A percentile compares a stretch with the other conserved stretches of the same genome.
phyloP scores from a whole-genome alignment of 495 filamentous ascomycete genomes.

The Penicillium longicatenatum region DNA sequence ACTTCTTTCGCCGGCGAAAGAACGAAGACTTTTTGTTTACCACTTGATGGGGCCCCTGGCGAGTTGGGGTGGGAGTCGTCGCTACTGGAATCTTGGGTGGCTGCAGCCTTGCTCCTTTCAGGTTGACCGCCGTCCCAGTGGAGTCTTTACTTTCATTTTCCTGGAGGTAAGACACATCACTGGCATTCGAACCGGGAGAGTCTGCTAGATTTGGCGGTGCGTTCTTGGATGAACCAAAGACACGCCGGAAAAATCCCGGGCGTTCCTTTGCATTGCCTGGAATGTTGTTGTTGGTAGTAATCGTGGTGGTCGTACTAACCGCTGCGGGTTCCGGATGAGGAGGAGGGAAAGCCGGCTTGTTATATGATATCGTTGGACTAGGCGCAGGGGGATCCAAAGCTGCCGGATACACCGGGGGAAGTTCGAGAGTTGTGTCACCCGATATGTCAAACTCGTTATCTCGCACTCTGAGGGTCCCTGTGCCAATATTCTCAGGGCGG shows the following conservation, averaged over 20 bases:
- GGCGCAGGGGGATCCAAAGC: constrained; percentile 49
- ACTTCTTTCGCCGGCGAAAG: constrained; percentile 92
- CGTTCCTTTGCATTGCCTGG: constrained; percentile 57
- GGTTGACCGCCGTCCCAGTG: constrained; percentile 18
- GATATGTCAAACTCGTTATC: constrained; percentile 32
- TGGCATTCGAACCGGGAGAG: constrained; percentile 15
- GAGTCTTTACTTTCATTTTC: constrained; percentile 33
- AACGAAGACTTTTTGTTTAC: constrained; percentile 93
- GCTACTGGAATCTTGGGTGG: constrained; percentile 27
- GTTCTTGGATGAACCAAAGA: constrained; percentile 68
- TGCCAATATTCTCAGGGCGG: constrained; percentile 44
- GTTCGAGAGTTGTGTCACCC: constrained; percentile 34
- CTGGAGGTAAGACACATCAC: constrained; percentile 27
- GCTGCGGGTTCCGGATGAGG: constrained; percentile 27
- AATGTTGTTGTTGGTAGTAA: constrained; percentile 10
- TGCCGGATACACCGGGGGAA: constrained; percentile 31
- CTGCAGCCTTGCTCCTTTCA: constrained; percentile 29
- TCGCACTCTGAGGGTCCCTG: constrained; percentile 33
- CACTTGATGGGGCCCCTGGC: constrained; percentile 50
- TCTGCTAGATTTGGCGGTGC: constrained; percentile 27
- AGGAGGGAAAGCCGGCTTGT: constrained; percentile 46
- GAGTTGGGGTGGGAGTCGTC: constrained; percentile 33
- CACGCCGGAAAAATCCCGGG: constrained; percentile 87
- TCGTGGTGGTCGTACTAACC: constrained; percentile 17
- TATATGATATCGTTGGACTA: constrained; percentile 55